phyloP scores from a whole-genome alignment of 352 stramenopile species.

The Phytophthora citrophthora region DNA sequence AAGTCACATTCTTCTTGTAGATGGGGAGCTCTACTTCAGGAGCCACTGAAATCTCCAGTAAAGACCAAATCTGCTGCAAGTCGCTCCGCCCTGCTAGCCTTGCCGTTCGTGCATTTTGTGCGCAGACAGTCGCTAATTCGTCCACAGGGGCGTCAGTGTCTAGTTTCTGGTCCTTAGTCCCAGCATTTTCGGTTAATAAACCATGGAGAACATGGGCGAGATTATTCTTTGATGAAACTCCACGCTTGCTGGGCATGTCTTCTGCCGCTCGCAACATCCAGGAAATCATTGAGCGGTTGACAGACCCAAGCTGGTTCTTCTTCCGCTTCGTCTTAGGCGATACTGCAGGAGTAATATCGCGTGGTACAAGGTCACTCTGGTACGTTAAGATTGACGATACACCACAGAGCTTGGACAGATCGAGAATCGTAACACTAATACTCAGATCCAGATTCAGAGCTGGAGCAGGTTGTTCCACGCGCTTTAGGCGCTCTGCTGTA shows the following conservation, averaged over 20 bases:
- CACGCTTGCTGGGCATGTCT: conserved; percentile 32
- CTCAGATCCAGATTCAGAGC: conserved; percentile 71
- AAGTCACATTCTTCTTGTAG: conserved; percentile 39
- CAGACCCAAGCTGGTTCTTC: conserved; percentile 26
- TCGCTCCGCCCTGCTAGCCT: conserved; percentile 64
- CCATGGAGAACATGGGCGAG: conserved; percentile 53
- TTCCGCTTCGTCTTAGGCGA: conserved; percentile 28
- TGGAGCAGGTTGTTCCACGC: conserved; percentile 47
- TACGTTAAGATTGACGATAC: conserved; percentile 80
- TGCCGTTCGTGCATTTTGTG: conserved; percentile 64
- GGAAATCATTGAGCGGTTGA: conserved; percentile 60
- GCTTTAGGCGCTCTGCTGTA: conserved; percentile 48
- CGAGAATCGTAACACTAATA: conserved; percentile 73
- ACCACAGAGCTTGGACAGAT: conserved; percentile 78
- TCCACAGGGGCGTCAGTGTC: conserved; percentile 6
- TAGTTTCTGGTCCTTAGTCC: conserved; percentile 5
- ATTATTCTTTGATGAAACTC: conserved; percentile 37
- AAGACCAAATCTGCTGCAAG: conserved; percentile 83
- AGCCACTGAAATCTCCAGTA: conserved; percentile 74
- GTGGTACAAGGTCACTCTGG: conserved; percentile 47
- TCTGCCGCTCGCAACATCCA: conserved; percentile 65
- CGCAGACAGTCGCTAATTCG: conserved; percentile 50
- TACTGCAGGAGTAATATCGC: conserved; percentile 12
- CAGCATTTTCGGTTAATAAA: conserved; percentile 32
- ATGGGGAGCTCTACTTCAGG: conserved; percentile 56